Evolutionary conservation across 129 eudicot genomes (phyloP), one percentile per base, ranked within the genome.

Genomic region (Pseudognaphalium luteoalbum): DNA sequence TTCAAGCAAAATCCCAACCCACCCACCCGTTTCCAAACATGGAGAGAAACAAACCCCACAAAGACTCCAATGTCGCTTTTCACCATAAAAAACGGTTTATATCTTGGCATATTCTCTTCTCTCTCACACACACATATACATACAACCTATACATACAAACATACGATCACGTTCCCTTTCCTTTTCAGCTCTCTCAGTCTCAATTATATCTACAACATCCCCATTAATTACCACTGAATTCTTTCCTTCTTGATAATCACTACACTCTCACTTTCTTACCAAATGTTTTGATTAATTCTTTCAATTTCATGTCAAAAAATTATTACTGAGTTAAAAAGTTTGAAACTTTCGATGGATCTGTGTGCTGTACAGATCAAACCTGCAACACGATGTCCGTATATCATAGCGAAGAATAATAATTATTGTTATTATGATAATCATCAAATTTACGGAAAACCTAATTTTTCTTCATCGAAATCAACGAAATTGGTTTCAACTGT

Each of bases 301-400:
- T 64, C 30, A 30, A 70, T 81, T 42, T 50, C 34, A 25, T 19
- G 50, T 33, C 12, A 44, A 44, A 56, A 56, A 6, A 16, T 50
- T 29, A 20, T 56, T 10, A 59, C 63, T 20, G 19, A 20, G 16
- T 0, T 35, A 32, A 11, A 11, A 30, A 37, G 16, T 74, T 60
- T 29, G 47, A 17, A 17, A 41, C 2, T 33, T 66, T 29, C 35
- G 15, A 88, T 88, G 93, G 93, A 88, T 88, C 90, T 85, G 44
- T 81, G 85, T 33, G 76, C 86, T 28, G 51, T 83, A 21, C 87
- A 85, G 68, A 82, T 83, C 70, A 83, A 85, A 76, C 58, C 80
- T 52, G 66, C 84, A 51, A 17, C 54, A 52, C 80, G 57, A 30
- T 50, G 21, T 74, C 85, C 85, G 47, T 86, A 82, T 50, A 52